A percentile compares a stretch with the other conserved stretches of the same genome.
phyloP scores from a whole-genome alignment of 1,139 yeast species.

The Taphrina pruni region DNA sequence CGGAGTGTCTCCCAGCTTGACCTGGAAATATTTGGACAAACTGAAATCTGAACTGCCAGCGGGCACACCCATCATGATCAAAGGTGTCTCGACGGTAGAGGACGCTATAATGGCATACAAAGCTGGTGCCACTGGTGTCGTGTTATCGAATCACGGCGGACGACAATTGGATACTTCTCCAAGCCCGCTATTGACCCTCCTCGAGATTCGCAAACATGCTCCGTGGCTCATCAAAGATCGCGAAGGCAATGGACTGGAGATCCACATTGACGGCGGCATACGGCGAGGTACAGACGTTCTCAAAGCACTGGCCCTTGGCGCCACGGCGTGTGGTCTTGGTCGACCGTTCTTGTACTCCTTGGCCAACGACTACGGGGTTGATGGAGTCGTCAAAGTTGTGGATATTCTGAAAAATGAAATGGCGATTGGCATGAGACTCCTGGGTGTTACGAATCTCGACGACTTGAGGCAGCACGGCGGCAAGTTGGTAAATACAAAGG shows the following conservation, averaged over 20 bases:
- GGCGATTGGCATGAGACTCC: slow-evolving; percentile 29
- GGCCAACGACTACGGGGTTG: slow-evolving; percentile 58
- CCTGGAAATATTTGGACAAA: slow-evolving; percentile 19
- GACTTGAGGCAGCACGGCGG: slow-evolving; percentile 14
- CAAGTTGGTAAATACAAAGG: slow-evolving; percentile 23
- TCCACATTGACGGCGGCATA: slow-evolving; percentile 64
- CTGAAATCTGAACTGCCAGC: slow-evolving; percentile 49
- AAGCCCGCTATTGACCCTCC: slow-evolving; percentile 60
- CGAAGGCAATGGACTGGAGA: slow-evolving; percentile 50
- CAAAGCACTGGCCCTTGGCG: slow-evolving; percentile 63
- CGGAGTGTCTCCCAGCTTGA: slow-evolving; percentile 20
- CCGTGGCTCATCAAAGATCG: slow-evolving; percentile 52
- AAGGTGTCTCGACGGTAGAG: slow-evolving; percentile 61
- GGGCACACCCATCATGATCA: slow-evolving; percentile 54
- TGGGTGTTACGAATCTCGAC: slow-evolving; percentile 18
- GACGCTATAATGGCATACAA: slow-evolving; percentile 60
- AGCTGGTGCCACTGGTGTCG: slow-evolving; percentile 58
- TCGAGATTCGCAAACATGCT: slow-evolving; percentile 57
- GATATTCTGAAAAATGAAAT: slow-evolving; percentile 30
- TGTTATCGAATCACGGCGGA: slow-evolving; percentile 65
- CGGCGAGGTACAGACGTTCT: slow-evolving; percentile 62
- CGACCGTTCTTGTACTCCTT: slow-evolving; percentile 62
- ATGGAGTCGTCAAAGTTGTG: slow-evolving; percentile 26
- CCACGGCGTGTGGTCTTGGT: slow-evolving; percentile 64
- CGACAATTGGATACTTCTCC: slow-evolving; percentile 60